Conservation (phyloP, 2,329 filamentous ascomycete species). For the Phyllosticta citriasiana region DNA sequence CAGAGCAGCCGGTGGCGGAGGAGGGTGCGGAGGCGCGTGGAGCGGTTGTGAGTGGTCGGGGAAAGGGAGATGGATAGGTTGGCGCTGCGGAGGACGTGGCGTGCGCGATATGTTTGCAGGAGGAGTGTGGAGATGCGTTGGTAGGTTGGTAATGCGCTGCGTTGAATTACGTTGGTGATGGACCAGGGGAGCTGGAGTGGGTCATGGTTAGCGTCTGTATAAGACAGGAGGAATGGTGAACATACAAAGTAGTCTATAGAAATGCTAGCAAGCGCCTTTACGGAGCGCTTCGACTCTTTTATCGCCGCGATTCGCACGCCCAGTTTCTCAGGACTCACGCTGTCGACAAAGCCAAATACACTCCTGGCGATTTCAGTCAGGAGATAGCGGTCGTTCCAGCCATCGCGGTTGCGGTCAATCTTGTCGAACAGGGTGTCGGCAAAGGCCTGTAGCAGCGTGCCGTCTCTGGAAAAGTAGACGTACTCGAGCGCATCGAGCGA, state of each 20-base stretch:
- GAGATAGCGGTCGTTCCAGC: slow-evolving; percentile 74
- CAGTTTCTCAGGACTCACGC: slow-evolving; percentile 52
- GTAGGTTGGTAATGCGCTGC: slow-evolving; percentile 54
- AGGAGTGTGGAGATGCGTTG: slow-evolving; percentile 65
- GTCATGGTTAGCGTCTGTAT: too few relatives aligned
- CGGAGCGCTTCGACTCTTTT: slow-evolving; percentile 39
- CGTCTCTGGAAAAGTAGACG: slow-evolving; percentile 70
- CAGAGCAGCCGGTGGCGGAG: slow-evolving; percentile 63
- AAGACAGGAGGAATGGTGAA: not conserved
- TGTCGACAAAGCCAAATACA: slow-evolving; percentile 47
- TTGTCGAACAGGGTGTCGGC: slow-evolving; percentile 62
- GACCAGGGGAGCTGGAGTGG: slow-evolving; percentile 40
- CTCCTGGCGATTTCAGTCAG: slow-evolving; percentile 69
- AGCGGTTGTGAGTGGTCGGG: slow-evolving; percentile 20
- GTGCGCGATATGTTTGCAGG: slow-evolving; percentile 65
- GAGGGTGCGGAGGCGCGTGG: slow-evolving; percentile 18
- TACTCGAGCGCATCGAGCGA: slow-evolving; percentile 58
- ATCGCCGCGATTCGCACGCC: slow-evolving; percentile 44
- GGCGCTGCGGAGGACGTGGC: slow-evolving; percentile 50
- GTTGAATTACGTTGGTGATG: slow-evolving; percentile 61
- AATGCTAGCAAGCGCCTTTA: slow-evolving; percentile 54
- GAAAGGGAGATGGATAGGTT: slow-evolving; percentile 20
- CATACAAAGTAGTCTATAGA: slow-evolving; percentile 48
- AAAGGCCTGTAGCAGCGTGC: slow-evolving; percentile 55
- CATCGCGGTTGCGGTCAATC: slow-evolving; percentile 49